Base-by-base conservation (phyloP, 768 basidiomycete species). In the Boletus rex-veris region DNA sequence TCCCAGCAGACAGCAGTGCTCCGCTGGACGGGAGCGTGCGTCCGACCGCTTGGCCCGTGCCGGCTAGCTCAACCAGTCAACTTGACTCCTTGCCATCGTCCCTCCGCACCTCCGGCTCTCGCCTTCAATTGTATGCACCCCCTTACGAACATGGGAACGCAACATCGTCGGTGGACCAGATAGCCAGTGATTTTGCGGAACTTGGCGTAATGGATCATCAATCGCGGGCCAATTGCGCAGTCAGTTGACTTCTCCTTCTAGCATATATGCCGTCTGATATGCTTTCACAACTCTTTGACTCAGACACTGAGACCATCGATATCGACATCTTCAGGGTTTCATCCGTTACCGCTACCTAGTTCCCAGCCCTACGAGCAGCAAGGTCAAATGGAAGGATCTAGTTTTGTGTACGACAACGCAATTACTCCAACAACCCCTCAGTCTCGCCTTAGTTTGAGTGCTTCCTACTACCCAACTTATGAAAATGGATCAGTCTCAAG, bases 81-180 rank as follows among this genome's bases (percentile, higher is more conserved):
- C 50, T 62, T 31, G 82, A 86, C 62, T 76, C 79, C 44, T 64
- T 84, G 21, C 83, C 88, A 4, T 77, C 85, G 4, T 81, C 84
- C 7, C 63, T 90, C 35, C 74, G 83, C 39, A 72, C 80, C 18
- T 87, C 88, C 6, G 81, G 73, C 59, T 85, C 87, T 19, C 71
- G 80, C 43, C 81, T 81, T 10, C 85, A 89, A 59, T 72, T 91
- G 18, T 93, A 93, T 64, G 80, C 80, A 36, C 82, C 88, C 0
- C 82, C 83, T 2, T 92, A 92, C 62, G 88, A 90, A 55, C 79
- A 78, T 46, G 73, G 76, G 36, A 75, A 70, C 30, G 53, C 64
- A 21, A 64, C 77, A 15, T 72, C 78, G 1, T 24, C 62, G 2
- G 65, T 85, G 24, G 85, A 86, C 56, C 73, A 75, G 38, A 51